These are phyloP conservation scores for Berberis thunbergii DNA, from an alignment of 164 flowering plant species.

Conservation along the genomic window DNA sequence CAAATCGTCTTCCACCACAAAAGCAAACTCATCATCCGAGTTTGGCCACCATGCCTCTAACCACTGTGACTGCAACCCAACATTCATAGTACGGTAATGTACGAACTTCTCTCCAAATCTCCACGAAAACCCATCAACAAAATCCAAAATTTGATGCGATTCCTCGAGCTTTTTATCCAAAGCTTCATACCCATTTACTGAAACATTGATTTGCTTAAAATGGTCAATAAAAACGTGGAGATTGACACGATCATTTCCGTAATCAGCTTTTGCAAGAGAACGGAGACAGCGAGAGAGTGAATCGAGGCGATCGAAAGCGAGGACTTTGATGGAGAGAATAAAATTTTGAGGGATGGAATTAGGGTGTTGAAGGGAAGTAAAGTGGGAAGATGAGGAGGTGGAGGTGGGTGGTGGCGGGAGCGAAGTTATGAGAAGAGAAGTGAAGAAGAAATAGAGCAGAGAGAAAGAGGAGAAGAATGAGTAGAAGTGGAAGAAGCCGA, in stretches of 20 bases:
- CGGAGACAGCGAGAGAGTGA: slow-evolving; percentile 77
- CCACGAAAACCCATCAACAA: slow-evolving; percentile 77
- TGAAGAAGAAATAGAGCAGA: slow-evolving; percentile 13
- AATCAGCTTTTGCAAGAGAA: slow-evolving; percentile 66
- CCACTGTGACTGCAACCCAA: slow-evolving; percentile 96
- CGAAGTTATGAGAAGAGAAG: slow-evolving; percentile 26
- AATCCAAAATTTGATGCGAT: slow-evolving; percentile 45
- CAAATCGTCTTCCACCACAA: slow-evolving; percentile 93
- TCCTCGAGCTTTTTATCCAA: slow-evolving; percentile 32
- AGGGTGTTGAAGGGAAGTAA: slow-evolving; percentile 9
- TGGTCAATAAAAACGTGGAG: slow-evolving; percentile 86
- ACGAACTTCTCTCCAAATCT: slow-evolving; percentile 62
- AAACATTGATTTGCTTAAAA: slow-evolving; percentile 20
- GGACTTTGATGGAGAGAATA: slow-evolving; percentile 68
- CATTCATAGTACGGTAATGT: slow-evolving; percentile 80
- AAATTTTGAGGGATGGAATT: slow-evolving; percentile 22
- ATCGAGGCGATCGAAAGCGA: slow-evolving; percentile 65
- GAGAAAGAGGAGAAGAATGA: slow-evolving; percentile 29
- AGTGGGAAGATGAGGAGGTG: slow-evolving; percentile 6
- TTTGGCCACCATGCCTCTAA: slow-evolving; percentile 96
- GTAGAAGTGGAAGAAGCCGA: slow-evolving; percentile 28
- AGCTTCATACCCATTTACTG: slow-evolving; percentile 2
- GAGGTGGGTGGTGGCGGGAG: slow-evolving; percentile 11
- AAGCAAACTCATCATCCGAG: slow-evolving; percentile 77
- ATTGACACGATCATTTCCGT: slow-evolving; percentile 48